phyloP scores from a whole-genome alignment of 1,284 basidiomycete genomes.

The Ceratobasidium theobromae region DNA sequence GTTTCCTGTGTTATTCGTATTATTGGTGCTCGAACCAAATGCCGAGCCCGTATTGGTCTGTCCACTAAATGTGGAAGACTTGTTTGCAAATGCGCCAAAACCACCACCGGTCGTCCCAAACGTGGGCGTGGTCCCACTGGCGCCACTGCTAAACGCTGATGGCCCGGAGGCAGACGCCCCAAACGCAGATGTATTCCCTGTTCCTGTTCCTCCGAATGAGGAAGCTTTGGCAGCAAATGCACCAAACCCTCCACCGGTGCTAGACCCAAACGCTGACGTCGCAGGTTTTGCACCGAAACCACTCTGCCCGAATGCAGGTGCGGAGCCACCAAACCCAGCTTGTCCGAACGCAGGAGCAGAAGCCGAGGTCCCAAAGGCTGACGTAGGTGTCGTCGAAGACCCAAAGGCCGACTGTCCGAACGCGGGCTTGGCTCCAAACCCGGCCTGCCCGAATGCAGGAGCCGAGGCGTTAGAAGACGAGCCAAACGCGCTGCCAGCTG shows the following conservation, averaged over 20 bases:
- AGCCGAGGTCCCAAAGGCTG: constrained; percentile 30
- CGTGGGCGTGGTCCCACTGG: neutral
- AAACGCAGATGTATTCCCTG: constrained; percentile 10
- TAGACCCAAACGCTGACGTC: constrained; percentile 36
- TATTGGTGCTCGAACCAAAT: constrained; percentile 36
- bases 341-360: constrained; percentile 41
- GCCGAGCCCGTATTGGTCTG: constrained; percentile 29
- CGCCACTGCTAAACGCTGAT: constrained; percentile 9
- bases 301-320: constrained; percentile 45
- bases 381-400: no score
- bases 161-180: neutral
- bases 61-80: constrained; percentile 31
- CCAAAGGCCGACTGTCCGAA: no score
- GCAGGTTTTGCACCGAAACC: constrained; percentile 40
- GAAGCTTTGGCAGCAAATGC: constrained; percentile 38
- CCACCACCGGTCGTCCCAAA: constrained; percentile 41
- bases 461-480: constrained; percentile 33
- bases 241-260: constrained; percentile 19
- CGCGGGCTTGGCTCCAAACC: constrained; percentile 35
- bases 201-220: constrained; percentile 19
- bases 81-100: constrained; percentile 40
- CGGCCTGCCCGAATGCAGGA: constrained; percentile 37
- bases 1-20: constrained; percentile 9
- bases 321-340: constrained; percentile 42
- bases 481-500: constrained; percentile 40